Evolutionary conservation across 805 yeast species (phyloP).

Genomic region (Metschnikowia peoriensis): DNA sequence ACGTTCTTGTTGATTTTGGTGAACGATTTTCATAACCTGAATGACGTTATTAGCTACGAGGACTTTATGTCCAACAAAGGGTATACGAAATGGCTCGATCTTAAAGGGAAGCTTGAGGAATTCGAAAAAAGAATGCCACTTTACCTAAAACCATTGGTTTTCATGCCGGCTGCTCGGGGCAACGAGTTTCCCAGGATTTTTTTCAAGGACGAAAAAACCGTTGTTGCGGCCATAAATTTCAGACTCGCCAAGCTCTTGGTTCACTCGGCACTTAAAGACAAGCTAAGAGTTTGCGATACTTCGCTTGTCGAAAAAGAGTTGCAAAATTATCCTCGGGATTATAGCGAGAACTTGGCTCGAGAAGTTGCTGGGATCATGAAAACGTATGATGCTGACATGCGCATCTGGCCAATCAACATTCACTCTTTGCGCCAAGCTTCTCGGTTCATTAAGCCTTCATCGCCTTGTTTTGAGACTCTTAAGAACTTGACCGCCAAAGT

Average conservation of each 20-base stretch:
- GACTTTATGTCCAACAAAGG: conserved; percentile 25
- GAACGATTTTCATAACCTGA: conserved; percentile 29
- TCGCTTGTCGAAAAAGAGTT: conserved; percentile 23
- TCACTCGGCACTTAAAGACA: conserved; percentile 22
- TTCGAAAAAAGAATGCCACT: conserved; percentile 30
- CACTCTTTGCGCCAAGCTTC: conserved; percentile 31
- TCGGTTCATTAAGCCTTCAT: conserved; percentile 8
- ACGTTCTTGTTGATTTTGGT: conserved; percentile 27
- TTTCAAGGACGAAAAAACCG: conserved; percentile 36
- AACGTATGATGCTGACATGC: conserved; percentile 33
- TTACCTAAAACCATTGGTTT: conserved; percentile 31
- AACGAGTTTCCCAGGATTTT: conserved; percentile 32
- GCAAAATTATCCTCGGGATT: conserved; percentile 25
- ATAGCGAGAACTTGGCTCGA: conserved; percentile 27
- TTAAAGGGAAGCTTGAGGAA: conserved; percentile 27
- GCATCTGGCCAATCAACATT: conserved; percentile 36
- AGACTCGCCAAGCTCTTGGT: conserved; percentile 31
- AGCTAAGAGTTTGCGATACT: conserved; percentile 8
- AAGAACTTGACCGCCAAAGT: conserved; percentile 15
- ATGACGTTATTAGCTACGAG: conserved; percentile 26
- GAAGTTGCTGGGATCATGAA: conserved; percentile 39
- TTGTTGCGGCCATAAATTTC: conserved; percentile 29
- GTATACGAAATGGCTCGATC: conserved; percentile 27
- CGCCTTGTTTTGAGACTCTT: conserved; percentile 13
- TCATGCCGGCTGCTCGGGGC: conserved; percentile 23